Percentiles rank a stretch among this genome's conserved stretches.
Evolutionary conservation across 1,284 basidiomycete species (phyloP).

Genomic region (Sanghuangporus sanghuang): DNA sequence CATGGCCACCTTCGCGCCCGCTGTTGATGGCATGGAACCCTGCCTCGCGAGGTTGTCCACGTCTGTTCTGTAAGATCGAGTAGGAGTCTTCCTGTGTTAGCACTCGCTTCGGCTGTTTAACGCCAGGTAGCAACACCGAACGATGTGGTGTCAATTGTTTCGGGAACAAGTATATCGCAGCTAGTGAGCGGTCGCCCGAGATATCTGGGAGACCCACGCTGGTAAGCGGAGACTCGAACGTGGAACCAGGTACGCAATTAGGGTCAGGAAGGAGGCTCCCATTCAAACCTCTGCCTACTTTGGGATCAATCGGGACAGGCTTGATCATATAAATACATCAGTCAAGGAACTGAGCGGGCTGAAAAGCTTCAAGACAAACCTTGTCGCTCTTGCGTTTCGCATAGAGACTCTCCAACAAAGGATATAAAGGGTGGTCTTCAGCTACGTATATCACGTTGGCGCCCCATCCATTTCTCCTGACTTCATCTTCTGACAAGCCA

Average conservation of each 20-base stretch:
- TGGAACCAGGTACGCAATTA: conserved; percentile 87
- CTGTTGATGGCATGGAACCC: conserved; percentile 23
- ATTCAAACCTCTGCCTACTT: conserved; percentile 72
- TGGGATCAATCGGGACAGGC: conserved; percentile 67
- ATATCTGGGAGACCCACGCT: conserved; percentile 71
- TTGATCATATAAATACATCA: conserved; percentile 24
- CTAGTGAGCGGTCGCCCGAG: conserved; percentile 81
- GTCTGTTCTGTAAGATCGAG: conserved; percentile 41
- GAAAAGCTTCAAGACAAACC: conserved; percentile 43
- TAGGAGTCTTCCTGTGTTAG: conserved; percentile 78
- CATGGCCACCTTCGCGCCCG: conserved; percentile 20
- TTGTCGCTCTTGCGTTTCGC: conserved; percentile 80
- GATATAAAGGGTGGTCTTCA: conserved; percentile 81
- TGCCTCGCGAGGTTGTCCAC: conserved; percentile 29
- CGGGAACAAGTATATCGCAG: conserved; percentile 88
- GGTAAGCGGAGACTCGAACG: conserved; percentile 74
- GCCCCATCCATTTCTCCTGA: conserved; percentile 82
- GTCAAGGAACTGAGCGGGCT: conserved; percentile 7
- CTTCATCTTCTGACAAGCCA: conserved; percentile 78
- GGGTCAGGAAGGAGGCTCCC: conserved; percentile 83
- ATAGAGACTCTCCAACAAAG: conserved; percentile 84
- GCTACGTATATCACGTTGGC: conserved; percentile 83
- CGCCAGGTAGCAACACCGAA: conserved; percentile 79
- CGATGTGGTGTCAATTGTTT: conserved; percentile 82
- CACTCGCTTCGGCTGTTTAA: conserved; percentile 53